Percentiles rank a stretch among this genome's conserved stretches.
phyloP scores from a whole-genome alignment of 208 protist genomes.

The Leishmania arabica region DNA sequence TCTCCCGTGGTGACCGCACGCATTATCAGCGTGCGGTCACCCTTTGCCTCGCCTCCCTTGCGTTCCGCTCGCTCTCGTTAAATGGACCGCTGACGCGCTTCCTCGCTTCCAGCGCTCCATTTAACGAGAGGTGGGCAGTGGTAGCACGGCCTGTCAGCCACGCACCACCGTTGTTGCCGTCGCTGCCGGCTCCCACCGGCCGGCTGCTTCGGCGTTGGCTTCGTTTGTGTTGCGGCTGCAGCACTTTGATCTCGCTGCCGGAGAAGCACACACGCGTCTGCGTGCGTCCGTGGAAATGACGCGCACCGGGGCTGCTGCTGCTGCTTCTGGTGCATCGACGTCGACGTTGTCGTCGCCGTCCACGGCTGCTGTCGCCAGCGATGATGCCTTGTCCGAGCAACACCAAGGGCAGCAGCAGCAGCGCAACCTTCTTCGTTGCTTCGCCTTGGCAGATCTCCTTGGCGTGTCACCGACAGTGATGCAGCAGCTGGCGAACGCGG shows the following conservation, averaged over 20 bases:
- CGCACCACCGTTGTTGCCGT: not conserved
- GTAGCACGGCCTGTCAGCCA: not conserved
- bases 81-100: not conserved
- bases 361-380: not conserved
- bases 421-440: conserved; percentile 18
- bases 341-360: not conserved
- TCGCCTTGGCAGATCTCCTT: conserved; percentile 28
- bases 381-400: not conserved
- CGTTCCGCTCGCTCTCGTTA: not conserved
- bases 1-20: not conserved
- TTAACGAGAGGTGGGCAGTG: not conserved
- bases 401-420: not conserved
- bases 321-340: not conserved
- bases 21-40: not conserved
- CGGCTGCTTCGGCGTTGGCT: not conserved
- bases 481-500: not conserved
- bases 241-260: too few relatives aligned
- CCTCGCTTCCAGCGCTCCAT: not conserved
- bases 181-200: not conserved
- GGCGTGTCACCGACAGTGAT: not conserved
- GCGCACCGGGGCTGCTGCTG: not conserved
- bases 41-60: not conserved
- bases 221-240: not conserved
- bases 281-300: not conserved
- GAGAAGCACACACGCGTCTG: not conserved